Evolutionary conservation across 345 rosid species (phyloP).

Genomic region (Ricinus communis): DNA sequence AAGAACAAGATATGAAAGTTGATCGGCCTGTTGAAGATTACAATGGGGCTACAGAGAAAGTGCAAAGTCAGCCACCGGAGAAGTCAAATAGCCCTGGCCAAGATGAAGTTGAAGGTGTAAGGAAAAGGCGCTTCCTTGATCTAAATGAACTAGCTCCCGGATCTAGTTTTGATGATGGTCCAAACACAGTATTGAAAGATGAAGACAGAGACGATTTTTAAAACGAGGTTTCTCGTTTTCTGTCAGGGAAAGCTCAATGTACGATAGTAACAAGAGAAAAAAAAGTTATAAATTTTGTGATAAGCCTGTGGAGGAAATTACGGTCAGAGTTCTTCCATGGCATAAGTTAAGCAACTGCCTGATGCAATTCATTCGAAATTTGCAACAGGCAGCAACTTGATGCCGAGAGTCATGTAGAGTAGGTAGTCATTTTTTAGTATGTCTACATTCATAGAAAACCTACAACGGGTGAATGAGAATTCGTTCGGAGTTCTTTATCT

Average conservation of each 20-base stretch:
- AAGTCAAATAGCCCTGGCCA: conserved; percentile 50
- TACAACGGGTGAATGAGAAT: conserved; percentile 33
- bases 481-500: conserved; percentile 38
- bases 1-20: conserved; percentile 47
- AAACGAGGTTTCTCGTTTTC: conserved; percentile 32
- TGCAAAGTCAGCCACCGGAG: conserved; percentile 42
- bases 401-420: conserved; percentile 62
- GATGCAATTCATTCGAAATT: conserved; percentile 36
- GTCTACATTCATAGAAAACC: conserved; percentile 50
- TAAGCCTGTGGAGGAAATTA: conserved; percentile 38
- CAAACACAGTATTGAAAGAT: conserved; percentile 66
- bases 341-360: conserved; percentile 36
- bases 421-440: conserved; percentile 69
- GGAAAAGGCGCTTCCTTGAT: conserved; percentile 75
- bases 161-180: conserved; percentile 89
- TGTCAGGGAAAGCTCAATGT: conserved; percentile 36
- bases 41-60: conserved; percentile 41
- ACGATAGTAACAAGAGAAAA: conserved; percentile 37
- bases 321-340: conserved; percentile 39
- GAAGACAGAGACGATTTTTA: conserved; percentile 59
- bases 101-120: conserved; percentile 55
- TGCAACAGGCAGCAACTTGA: conserved; percentile 40
- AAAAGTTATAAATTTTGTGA: conserved; percentile 45
- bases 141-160: conserved; percentile 92
- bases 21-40: conserved; percentile 45